These are phyloP conservation scores for Entomortierella lignicola DNA, from an alignment of 192 early-diverging fungal species.

Conservation along the genomic window DNA sequence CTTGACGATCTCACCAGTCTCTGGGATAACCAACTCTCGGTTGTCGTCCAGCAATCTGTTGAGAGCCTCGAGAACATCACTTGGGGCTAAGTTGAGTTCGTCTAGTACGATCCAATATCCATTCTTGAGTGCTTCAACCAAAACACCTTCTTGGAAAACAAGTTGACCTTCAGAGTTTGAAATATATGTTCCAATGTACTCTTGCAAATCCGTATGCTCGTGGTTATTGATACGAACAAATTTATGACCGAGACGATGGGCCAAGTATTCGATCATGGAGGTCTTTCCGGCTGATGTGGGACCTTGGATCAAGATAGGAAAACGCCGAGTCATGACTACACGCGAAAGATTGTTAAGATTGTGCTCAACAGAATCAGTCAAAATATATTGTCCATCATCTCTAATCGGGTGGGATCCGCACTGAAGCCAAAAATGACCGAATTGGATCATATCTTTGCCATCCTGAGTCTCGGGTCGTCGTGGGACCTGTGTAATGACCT, in stretches of 20 bases:
- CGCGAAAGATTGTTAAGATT: slow-evolving; percentile 92
- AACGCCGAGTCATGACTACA: slow-evolving; percentile 89
- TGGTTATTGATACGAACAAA: slow-evolving; percentile 99
- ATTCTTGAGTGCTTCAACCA: slow-evolving; percentile 92
- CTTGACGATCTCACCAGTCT: slow-evolving; percentile 92
- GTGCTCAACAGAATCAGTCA: slow-evolving; percentile 86
- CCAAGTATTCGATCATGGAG: slow-evolving; percentile 97
- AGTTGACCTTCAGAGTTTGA: slow-evolving; percentile 84
- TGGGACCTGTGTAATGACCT: slow-evolving; percentile 72
- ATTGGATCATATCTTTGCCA: slow-evolving; percentile 69
- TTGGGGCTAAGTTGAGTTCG: slow-evolving; percentile 97
- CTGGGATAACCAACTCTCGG: slow-evolving; percentile 94
- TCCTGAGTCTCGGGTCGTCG: slow-evolving; percentile 56
- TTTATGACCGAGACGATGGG: slow-evolving; percentile 87
- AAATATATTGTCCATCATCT: slow-evolving; percentile 74
- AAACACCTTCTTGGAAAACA: slow-evolving; percentile 95
- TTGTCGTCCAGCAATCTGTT: slow-evolving; percentile 98
- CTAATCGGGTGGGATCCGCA: slow-evolving; percentile 51
- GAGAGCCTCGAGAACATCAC: slow-evolving; percentile 97
- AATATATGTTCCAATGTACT: slow-evolving; percentile 95
- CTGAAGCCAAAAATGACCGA: slow-evolving; percentile 91
- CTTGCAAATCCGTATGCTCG: slow-evolving; percentile 98
- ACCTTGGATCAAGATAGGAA: slow-evolving; percentile 97
- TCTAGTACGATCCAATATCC: slow-evolving; percentile 99
- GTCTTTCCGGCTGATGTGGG: slow-evolving; percentile 99